phyloP scores from a whole-genome alignment of 805 yeast genomes.

The Priceomyces castillae region DNA sequence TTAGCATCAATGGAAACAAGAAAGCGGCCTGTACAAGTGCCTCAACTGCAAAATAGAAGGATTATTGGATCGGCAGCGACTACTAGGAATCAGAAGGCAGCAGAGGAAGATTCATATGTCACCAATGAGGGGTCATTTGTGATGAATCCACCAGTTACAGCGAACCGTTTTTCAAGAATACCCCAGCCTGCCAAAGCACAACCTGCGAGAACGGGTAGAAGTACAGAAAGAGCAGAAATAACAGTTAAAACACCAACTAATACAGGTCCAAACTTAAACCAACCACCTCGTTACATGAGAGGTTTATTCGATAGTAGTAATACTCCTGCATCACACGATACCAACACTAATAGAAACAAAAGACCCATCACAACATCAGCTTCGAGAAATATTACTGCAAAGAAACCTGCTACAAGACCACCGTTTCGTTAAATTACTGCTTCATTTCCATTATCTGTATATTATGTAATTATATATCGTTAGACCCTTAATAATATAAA shows the following conservation, averaged over 20 bases:
- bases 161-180: conserved; percentile 16
- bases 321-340: background rate
- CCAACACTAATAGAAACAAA: background rate
- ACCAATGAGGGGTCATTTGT: conserved; percentile 28
- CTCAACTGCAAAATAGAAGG: background rate
- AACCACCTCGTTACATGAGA: conserved; percentile 42
- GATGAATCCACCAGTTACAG: conserved; percentile 17
- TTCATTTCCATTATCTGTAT: conserved; percentile 1
- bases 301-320: conserved; percentile 31
- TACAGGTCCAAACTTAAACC: conserved; percentile 39
- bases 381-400: background rate
- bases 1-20: conserved; percentile 9
- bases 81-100: background rate
- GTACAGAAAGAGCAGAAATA: conserved; percentile 1
- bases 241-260: conserved; percentile 5
- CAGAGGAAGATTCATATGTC: conserved; percentile 23
- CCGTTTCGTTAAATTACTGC: conserved; percentile 15
- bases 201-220: conserved; percentile 3
- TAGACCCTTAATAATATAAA: background rate
- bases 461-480: conserved; percentile 1
- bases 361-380: background rate
- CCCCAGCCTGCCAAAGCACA: conserved; percentile 16
- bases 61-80: background rate
- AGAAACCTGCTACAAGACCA: conserved; percentile 12
- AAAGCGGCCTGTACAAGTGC: background rate